Conservation (phyloP, 495 filamentous ascomycete genomes). For the Amorphotheca resinae region DNA sequence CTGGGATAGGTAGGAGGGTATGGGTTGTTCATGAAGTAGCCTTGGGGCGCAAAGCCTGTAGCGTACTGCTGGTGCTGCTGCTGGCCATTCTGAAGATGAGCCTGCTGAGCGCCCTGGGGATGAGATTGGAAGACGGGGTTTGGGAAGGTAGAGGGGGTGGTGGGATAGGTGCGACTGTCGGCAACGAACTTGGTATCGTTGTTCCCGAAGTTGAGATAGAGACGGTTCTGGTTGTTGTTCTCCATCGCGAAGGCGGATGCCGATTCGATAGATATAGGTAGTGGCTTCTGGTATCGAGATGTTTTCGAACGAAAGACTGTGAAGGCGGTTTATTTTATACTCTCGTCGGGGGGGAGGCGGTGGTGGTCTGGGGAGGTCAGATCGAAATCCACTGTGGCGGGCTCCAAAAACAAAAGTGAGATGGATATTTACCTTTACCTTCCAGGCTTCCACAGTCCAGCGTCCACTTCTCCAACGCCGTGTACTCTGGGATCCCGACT, state of each 20-base stretch:
- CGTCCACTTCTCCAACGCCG: too few species aligned
- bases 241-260: slow-evolving; percentile 7
- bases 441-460: too few species aligned
- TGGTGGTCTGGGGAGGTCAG: too few species aligned
- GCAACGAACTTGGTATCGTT: slow-evolving; percentile 43
- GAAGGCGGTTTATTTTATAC: too few species aligned
- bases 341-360: too few species aligned
- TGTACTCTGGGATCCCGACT: too few species aligned
- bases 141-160: slow-evolving; percentile 91
- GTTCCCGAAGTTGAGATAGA: slow-evolving; percentile 60
- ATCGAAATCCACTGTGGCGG: too few species aligned
- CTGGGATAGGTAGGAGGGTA: slow-evolving; percentile 24
- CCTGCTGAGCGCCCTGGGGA: slow-evolving; percentile 21
- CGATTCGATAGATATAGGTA: background rate
- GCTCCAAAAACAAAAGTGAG: too few species aligned
- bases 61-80: slow-evolving; percentile 42
- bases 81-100: slow-evolving; percentile 12
- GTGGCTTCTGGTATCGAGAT: slow-evolving; percentile 24
- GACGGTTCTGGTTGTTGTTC: slow-evolving; percentile 37
- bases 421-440: too few species aligned
- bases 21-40: slow-evolving; percentile 52
- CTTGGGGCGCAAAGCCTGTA: slow-evolving; percentile 35
- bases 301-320: background rate
- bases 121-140: slow-evolving; percentile 63
- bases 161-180: slow-evolving; percentile 79